Base-by-base conservation (phyloP, 164 flowering plant species). In the Macadamia tetraphylla region DNA sequence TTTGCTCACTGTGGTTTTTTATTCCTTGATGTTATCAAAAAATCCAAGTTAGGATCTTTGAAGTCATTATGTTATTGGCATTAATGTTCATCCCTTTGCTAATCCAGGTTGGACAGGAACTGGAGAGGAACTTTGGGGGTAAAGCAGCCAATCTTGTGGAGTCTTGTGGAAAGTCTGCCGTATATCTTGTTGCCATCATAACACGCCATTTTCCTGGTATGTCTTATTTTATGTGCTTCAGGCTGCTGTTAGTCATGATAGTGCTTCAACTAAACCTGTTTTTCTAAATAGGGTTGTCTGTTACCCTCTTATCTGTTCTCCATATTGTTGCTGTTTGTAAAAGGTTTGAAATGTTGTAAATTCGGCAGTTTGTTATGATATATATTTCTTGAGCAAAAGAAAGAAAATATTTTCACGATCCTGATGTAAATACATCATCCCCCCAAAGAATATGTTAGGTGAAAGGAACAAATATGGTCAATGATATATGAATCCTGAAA, bases 121-220 rank as follows among this genome's bases (percentile, higher is more conserved):
- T 94, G 75, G 93, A 90, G 79, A 86, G 75, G 70, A 87, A 76
- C 74, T 94, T 91, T 70, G 87, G 77, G 11, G 98, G 97, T 44
- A 94, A 91, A 80, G 98, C 98, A 62, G 79, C 85, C 17, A 94
- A 88, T 63, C 85, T 94, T 71, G 93, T 94, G 35, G 85, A 90
- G 61, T 78, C 85, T 18, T 82, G 91, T 82, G 94, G 84, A 66
- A 90, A 84, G 75, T 94, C 98, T 70, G 98, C 98, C 62, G 85
- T 56, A 31, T 77, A 86, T 74, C 96, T 94, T 74, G 98, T 94
- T 52, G 70, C 86, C 68, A 82, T 84, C 48, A 74, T 94, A 48
- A 68, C 98, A 51, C 80, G 90, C 60, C 91, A 88, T 75, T 94
- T 94, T 75, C 94, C 97, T 64, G 98, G 98, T 94, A 79, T 62